These are phyloP conservation scores for Heterobasidion annosum DNA, from an alignment of 1,284 basidiomycete species.

Conservation along the genomic window DNA sequence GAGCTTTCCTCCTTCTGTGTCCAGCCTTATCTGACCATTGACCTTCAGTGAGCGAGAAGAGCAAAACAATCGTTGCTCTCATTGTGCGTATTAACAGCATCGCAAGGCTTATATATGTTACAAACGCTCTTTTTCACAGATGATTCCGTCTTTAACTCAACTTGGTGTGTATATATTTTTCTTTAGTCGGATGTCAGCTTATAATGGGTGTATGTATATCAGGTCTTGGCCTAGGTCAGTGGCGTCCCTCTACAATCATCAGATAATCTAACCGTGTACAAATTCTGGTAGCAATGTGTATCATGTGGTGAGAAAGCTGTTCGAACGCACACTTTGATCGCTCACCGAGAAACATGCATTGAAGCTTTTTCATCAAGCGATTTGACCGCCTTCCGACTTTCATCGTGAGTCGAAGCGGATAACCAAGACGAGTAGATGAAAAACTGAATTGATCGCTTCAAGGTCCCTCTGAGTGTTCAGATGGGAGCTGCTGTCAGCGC, in stretches of 20 bases:
- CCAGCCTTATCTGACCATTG: neutral
- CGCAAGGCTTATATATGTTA: neutral
- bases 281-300: constrained; percentile 1
- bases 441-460: neutral
- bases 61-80: neutral
- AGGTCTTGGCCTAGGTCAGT: constrained; percentile 5
- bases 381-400: constrained; percentile 5
- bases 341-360: neutral
- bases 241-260: neutral
- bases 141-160: constrained; percentile 4
- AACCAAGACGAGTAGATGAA: neutral
- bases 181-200: neutral
- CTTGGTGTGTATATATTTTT: constrained; percentile 3
- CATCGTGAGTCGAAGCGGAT: neutral
- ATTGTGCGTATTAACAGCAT: constrained; percentile 1
- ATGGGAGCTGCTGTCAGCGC: neutral
- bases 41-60: constrained; percentile 4
- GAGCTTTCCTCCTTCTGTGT: neutral
- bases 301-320: neutral
- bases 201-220: neutral
- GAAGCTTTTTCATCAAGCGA: constrained; percentile 1
- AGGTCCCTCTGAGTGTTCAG: neutral
- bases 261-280: neutral
- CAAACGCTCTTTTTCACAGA: neutral
- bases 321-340: neutral